Evolutionary conservation across 1,284 basidiomycete species (phyloP).

Genomic region (Ganoderma lingzhi): DNA sequence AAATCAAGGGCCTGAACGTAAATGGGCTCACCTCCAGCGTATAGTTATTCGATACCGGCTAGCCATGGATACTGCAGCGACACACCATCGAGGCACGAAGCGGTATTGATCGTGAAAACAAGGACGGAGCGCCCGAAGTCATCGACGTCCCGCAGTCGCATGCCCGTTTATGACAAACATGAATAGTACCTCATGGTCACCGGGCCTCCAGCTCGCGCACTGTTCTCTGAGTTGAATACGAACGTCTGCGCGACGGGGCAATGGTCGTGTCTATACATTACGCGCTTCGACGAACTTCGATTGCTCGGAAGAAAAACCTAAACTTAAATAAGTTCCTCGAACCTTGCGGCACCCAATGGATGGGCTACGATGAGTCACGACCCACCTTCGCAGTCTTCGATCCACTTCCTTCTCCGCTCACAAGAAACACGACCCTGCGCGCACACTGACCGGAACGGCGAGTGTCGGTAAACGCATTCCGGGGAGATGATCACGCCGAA

Average conservation of each 20-base stretch:
- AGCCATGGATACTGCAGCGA: neutral
- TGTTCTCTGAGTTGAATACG: neutral
- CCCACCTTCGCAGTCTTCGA: neutral
- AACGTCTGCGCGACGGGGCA: neutral
- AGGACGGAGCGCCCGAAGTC: neutral
- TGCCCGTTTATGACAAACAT: conserved; percentile 1
- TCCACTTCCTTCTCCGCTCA: conserved; percentile 6
- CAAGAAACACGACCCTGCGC: neutral
- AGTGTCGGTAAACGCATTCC: conserved; percentile 3
- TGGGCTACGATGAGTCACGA: neutral
- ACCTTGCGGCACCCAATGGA: conserved; percentile 12
- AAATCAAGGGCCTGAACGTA: neutral
- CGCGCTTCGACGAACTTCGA: conserved; percentile 7
- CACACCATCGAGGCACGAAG: neutral
- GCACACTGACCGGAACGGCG: neutral
- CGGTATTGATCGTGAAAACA: neutral
- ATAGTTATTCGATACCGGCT: neutral
- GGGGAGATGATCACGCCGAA: neutral
- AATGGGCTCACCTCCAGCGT: neutral
- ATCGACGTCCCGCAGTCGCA: conserved; percentile 10
- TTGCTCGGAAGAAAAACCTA: neutral
- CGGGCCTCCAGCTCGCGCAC: neutral
- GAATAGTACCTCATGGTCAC: neutral
- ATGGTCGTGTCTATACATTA: neutral
- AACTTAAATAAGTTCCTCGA: conserved; percentile 21